phyloP scores from a whole-genome alignment of 2,329 filamentous ascomycete genomes.

The Sporothrix phasma region DNA sequence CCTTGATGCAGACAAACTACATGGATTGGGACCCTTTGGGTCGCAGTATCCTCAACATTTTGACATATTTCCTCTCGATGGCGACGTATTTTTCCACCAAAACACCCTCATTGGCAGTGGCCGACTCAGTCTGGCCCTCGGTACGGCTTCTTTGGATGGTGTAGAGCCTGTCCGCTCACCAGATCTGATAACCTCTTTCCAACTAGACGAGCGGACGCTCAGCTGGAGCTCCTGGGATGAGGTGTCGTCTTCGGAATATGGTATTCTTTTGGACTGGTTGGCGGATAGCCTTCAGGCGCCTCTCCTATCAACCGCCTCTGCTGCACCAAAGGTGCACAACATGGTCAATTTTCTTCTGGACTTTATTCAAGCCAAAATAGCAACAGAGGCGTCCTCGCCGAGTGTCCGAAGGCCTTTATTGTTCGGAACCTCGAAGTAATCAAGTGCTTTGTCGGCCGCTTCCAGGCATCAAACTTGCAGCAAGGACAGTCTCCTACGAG shows the following conservation, averaged over 20 bases:
- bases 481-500: not conserved
- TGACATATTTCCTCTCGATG: constrained; percentile 48
- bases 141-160: constrained; percentile 12
- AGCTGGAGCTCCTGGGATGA: constrained; percentile 49
- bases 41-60: constrained; percentile 54
- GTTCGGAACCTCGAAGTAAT: constrained; percentile 36
- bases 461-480: constrained; percentile 16
- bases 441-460: constrained; percentile 30
- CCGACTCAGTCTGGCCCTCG: constrained; percentile 32
- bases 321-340: constrained; percentile 21
- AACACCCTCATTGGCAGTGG: constrained; percentile 50
- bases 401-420: constrained; percentile 32
- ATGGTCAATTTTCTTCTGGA: constrained; percentile 37
- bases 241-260: constrained; percentile 50
- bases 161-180: not conserved
- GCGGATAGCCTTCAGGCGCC: constrained; percentile 13
- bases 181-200: constrained; percentile 27
- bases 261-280: constrained; percentile 51
- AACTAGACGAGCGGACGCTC: constrained; percentile 39
- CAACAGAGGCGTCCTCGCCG: constrained; percentile 28
- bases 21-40: constrained; percentile 49
- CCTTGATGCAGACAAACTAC: constrained; percentile 31
- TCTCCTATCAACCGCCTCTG: not conserved
- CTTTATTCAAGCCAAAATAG: constrained; percentile 37
- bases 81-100: constrained; percentile 48